phyloP scores from a whole-genome alignment of 163 green algal genomes.

The Chloromonas sp. region DNA sequence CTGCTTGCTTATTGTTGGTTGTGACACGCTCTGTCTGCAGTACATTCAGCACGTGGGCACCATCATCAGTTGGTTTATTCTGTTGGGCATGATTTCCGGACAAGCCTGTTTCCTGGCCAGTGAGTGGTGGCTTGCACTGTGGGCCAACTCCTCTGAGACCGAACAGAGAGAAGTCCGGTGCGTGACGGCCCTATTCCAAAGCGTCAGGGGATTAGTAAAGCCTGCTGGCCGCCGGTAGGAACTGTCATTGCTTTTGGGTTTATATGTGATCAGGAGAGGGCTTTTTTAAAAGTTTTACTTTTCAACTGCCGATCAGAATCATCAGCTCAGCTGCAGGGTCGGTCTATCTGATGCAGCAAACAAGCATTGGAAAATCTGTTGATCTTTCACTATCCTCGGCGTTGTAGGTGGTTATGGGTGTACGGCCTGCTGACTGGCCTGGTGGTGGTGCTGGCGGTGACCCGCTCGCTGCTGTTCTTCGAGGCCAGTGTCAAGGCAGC shows the following conservation, averaged over 20 bases:
- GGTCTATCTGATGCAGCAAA: not conserved
- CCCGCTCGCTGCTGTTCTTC: slow-evolving; percentile 36
- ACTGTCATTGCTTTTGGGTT: not conserved
- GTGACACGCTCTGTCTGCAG: slow-evolving; percentile 16
- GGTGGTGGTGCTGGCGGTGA: slow-evolving; percentile 26
- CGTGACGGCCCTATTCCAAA: not conserved
- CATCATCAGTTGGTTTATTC: slow-evolving; percentile 12
- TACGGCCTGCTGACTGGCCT: slow-evolving; percentile 46
- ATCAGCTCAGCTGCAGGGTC: too few species aligned
- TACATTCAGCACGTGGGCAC: slow-evolving; percentile 36
- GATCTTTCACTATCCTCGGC: not conserved
- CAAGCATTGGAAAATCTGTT: not conserved
- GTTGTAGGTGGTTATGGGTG: slow-evolving; percentile 22
- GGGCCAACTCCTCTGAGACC: slow-evolving; percentile 11
- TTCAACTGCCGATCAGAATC: too few species aligned
- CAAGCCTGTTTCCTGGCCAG: slow-evolving; percentile 37
- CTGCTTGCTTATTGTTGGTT: too few species aligned
- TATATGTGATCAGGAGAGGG: not conserved
- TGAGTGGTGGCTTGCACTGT: slow-evolving; percentile 51
- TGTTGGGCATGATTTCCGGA: slow-evolving; percentile 20
- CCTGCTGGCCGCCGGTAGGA: not conserved
- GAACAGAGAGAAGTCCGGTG: slow-evolving; percentile 34
- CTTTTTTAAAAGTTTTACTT: not conserved
- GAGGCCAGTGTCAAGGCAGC: slow-evolving; percentile 20
- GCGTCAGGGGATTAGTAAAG: not conserved